Base-by-base conservation (phyloP, 305 asterid genomes). In the Fraxinus angustifolia region DNA sequence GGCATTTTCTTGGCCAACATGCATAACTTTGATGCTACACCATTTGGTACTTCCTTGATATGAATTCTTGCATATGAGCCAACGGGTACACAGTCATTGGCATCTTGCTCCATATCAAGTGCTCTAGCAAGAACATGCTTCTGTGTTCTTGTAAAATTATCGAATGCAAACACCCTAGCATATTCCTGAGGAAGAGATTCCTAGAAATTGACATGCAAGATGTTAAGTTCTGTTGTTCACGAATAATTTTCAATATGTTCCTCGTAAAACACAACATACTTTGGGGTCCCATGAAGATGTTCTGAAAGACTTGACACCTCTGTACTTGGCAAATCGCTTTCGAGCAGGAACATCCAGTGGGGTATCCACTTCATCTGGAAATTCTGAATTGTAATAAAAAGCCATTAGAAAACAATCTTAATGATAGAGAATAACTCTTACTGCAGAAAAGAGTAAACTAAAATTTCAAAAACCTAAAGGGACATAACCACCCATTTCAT, bases 281-380 rank as follows among this genome's bases (percentile, higher is more conserved):
- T 94, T 94, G 70, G 98, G 97, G 86, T 96, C 99, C 99, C 99
- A 96, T 21, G 93, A 87, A 42, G 99, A 94, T 79, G 98, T 93
- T 92, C 97, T 92, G 92, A 96, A 90, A 78, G 98, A 96, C 86
- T 90, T 94, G 23, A 94, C 90, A 82, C 98, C 98, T 89, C 98
- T 92, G 87, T 92, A 96, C 86, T 92, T 96, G 35, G 98, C 94
- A 89, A 96, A 96, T 67, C 99, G 92, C 87, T 91, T 94, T 86
- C 99, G 90, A 81, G 98, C 98, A 77, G 97, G 86, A 75, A 92
- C 83, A 87, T 96, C 98, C 73, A 94, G 21, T 76, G 99, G 98
- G n/a, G 97, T 90, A 85, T 94, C 99, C 83, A 96, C 98, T 90
- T 96, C 99, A 89, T 96, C 99, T 4, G 98, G 99, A 83, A 78